Base-by-base conservation (phyloP, 2,329 filamentous ascomycete genomes). In the Laburnicola sp. region DNA sequence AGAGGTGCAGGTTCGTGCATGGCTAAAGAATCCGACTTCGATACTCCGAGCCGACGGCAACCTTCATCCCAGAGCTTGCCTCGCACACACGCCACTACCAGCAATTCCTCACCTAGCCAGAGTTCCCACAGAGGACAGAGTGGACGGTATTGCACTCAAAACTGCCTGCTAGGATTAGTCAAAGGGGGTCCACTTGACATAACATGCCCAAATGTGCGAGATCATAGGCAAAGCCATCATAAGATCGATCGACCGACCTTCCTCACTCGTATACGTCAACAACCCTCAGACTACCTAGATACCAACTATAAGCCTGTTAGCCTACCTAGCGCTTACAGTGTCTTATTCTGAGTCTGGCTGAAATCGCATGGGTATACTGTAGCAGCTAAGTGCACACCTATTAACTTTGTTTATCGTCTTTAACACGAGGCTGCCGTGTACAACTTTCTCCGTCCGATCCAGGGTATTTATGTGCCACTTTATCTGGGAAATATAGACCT, bases 291-390 rank as follows among this genome's bases (percentile, higher is more conserved):
- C 2, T 46, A 58, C 38, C 21, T 58, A 39, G 49, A 56, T 56
- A 56, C 42, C 35, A 30, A 72, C 2, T 65, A 73, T 27, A 51
- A 52, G 2, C 57, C 45, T 11, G 49, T 77, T 0, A 51, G 58
- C 9, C n/a, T 60, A 23, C 48, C 62, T 27, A 72, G 76, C 2
- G 55, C 73, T 0, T 65, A 70, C 6, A 70, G 75, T n/a, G 72
- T 57, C 4, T 57, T 79, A 4, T 79, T 80, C 56, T 60, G 69
- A 50, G 59, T 79, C 4, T 75, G 70, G 11, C n/a, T n/a, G n/a
- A n/a, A n/a, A n/a, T n/a, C n/a, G n/a, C n/a, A n/a, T n/a, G n/a
- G n/a, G n/a, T n/a, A 64, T 79, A 28, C 11, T 4, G 36, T 39
- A 39, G 36, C 22, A 23, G 36, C 36, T 23, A 39, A 39, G 21